Evolutionary conservation across 768 basidiomycete genomes (phyloP).

Genomic region (Pleurotus sapidus): DNA sequence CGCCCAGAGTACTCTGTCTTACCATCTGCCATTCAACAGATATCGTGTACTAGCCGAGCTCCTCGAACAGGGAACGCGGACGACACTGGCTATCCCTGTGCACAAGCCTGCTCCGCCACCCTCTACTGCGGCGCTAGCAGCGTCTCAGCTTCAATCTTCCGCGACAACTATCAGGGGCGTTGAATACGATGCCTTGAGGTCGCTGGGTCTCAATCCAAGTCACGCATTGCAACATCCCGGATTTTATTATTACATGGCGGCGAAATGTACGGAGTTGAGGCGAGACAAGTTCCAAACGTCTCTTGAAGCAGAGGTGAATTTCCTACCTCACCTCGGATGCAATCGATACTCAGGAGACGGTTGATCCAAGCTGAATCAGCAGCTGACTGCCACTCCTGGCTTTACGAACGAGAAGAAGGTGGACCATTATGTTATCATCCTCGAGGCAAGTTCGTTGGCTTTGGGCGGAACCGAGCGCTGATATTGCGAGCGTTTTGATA

Average conservation of each 20-base stretch:
- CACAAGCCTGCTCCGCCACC: constrained; percentile 42
- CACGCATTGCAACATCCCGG: constrained; percentile 89
- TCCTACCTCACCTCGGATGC: neutral
- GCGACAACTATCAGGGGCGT: constrained; percentile 9
- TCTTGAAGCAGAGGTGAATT: constrained; percentile 53
- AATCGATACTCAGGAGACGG: neutral
- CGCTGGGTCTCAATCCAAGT: constrained; percentile 73
- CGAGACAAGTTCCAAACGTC: constrained; percentile 63
- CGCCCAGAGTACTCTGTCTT: neutral
- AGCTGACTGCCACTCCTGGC: constrained; percentile 50
- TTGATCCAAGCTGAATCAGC: constrained; percentile 30
- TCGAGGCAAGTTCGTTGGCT: constrained; percentile 60
- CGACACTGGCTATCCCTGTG: constrained; percentile 59
- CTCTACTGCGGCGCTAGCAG: constrained; percentile 16
- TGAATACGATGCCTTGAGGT: constrained; percentile 57
- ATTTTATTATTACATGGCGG: constrained; percentile 90
- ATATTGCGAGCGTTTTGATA: constrained; percentile 22
- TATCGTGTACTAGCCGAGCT: constrained; percentile 90
- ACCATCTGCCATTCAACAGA: constrained; percentile 34
- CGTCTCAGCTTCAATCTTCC: constrained; percentile 12
- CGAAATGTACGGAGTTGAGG: constrained; percentile 78
- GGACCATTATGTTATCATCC: constrained; percentile 76
- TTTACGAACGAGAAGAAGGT: constrained; percentile 90
- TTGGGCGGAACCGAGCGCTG: neutral
- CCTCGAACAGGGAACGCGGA: constrained; percentile 74